Percentiles rank a stretch among this genome's conserved stretches.
Evolutionary conservation across 129 eudicot genomes (phyloP).

Genomic region (Tagetes patula): DNA sequence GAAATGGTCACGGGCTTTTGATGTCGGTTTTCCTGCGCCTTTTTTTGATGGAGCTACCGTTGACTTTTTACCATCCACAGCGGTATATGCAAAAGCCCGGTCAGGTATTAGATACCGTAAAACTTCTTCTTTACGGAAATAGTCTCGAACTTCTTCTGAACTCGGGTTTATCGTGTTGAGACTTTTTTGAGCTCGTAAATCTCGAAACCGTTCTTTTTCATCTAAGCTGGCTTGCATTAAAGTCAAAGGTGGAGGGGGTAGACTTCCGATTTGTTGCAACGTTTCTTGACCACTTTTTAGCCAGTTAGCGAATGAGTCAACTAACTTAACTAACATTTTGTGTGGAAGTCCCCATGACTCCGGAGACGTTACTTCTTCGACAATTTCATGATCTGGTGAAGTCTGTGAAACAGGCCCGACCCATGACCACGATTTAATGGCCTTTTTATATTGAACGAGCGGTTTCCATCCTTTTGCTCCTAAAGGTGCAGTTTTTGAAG

Average conservation of each 20-base stretch:
- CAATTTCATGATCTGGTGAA: conserved; percentile 52
- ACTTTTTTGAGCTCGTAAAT: conserved; percentile 92
- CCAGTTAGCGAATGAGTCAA: conserved; percentile 97
- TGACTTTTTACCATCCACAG: conserved; percentile 88
- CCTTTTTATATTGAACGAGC: conserved; percentile 63
- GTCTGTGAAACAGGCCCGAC: conserved; percentile 59
- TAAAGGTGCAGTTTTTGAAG: conserved; percentile 87
- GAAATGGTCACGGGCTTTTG: conserved; percentile 96
- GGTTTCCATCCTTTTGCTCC: conserved; percentile 99
- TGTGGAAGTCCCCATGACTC: conserved; percentile 95
- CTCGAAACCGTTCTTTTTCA: conserved; percentile 92
- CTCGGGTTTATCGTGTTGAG: conserved; percentile 73
- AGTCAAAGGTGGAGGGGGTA: conserved; percentile 76
- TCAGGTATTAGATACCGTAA: conserved; percentile 89
- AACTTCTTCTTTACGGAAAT: conserved; percentile 83
- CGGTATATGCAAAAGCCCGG: conserved; percentile 85
- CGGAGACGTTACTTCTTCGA: conserved; percentile 85
- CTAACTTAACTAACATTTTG: conserved; percentile 90
- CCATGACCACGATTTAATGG: conserved; percentile 86
- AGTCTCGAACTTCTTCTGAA: conserved; percentile 82
- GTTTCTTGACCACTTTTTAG: conserved; percentile 95
- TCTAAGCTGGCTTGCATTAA: conserved; percentile 72
- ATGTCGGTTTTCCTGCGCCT: conserved; percentile 98
- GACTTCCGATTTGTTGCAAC: conserved; percentile 85
- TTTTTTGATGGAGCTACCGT: conserved; percentile 93